These are phyloP conservation scores for Rhynchospora tenuis DNA, from an alignment of 176 grass and related monocot genomes.

Conservation along the genomic window DNA sequence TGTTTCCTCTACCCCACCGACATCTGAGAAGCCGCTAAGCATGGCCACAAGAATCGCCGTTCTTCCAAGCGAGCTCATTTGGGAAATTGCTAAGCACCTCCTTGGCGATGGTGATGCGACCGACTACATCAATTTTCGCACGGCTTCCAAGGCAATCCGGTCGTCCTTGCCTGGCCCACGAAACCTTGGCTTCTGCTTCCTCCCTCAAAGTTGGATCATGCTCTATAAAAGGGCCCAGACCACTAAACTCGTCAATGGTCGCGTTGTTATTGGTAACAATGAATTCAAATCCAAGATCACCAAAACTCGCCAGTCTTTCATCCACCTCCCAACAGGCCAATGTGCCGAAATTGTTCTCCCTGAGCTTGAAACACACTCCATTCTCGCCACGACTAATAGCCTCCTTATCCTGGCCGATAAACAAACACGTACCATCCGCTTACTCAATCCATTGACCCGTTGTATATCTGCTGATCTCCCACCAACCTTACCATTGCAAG, in stretches of 20 bases:
- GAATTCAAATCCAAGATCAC: too few relatives aligned
- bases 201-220: neutral
- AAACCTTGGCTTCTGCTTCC: neutral
- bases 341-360: neutral
- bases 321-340: neutral
- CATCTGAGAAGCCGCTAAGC: neutral
- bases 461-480: conserved; percentile 12
- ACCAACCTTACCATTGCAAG: neutral
- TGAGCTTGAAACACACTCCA: neutral
- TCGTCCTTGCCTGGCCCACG: neutral
- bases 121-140: neutral
- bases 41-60: neutral
- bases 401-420: conserved; percentile 15
- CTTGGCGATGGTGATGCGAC: neutral
- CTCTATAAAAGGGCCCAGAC: neutral
- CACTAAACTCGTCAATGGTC: too few relatives aligned
- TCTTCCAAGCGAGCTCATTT: neutral
- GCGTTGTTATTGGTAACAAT: too few relatives aligned
- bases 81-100: neutral
- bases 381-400: neutral
- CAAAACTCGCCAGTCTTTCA: neutral
- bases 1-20: neutral
- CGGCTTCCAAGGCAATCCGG: neutral
- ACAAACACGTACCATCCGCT: neutral
- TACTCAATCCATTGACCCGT: conserved; percentile 33